phyloP scores from a whole-genome alignment of 106 monocot species.

The Alisma plantagoaquatica region DNA sequence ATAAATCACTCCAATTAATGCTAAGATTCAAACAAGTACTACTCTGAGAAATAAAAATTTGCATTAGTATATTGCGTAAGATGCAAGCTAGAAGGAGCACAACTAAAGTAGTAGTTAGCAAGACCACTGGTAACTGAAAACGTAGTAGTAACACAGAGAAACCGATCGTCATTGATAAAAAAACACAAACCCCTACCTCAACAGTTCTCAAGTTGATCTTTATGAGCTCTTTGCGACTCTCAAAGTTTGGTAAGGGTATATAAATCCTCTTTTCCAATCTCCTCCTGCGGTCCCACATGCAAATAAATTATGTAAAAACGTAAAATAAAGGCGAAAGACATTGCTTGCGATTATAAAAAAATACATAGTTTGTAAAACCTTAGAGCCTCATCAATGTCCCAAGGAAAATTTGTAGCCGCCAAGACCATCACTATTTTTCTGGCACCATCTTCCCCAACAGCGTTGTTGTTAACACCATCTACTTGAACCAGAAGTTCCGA shows the following conservation, averaged over 20 bases:
- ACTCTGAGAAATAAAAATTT: too few species aligned
- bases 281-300: constrained; percentile 35
- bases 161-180: too few species aligned
- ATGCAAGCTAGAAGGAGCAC: too few species aligned
- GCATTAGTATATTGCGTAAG: too few species aligned
- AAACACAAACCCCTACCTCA: constrained; percentile 55
- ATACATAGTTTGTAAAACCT: constrained; percentile 43
- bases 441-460: constrained; percentile 74
- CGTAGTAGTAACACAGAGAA: too few species aligned
- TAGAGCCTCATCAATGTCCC: constrained; percentile 99
- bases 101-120: too few species aligned
- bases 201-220: constrained; percentile 89
- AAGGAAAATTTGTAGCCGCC: constrained; percentile 97
- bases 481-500: constrained; percentile 95
- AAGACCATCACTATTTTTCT: constrained; percentile 96
- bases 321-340: too few species aligned
- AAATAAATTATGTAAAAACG: too few species aligned
- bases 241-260: constrained; percentile 91
- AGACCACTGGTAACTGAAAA: too few species aligned
- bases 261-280: constrained; percentile 94
- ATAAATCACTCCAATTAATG: neutral
- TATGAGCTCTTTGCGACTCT: constrained; percentile 95
- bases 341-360: too few species aligned
- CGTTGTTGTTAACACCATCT: constrained; percentile 88
- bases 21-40: too few species aligned